phyloP scores from a whole-genome alignment of 805 yeast species.

The Lipomyces starkeyi region DNA sequence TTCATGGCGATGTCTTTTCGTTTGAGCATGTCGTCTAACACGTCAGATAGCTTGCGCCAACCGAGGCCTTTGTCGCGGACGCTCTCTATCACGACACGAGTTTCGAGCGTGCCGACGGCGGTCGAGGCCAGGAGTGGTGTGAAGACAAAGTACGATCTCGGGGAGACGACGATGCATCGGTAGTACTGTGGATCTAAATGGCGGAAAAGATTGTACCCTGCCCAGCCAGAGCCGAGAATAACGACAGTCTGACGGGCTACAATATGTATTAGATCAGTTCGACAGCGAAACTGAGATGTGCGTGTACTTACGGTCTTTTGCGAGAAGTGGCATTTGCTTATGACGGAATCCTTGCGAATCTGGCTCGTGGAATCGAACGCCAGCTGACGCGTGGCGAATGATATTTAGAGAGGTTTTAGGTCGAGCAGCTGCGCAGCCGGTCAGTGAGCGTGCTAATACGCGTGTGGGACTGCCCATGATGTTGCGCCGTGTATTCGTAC shows the following conservation, averaged over 20 bases:
- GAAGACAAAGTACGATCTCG: conserved; percentile 70
- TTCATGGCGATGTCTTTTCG: background rate
- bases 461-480: background rate
- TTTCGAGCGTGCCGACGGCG: conserved; percentile 72
- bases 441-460: background rate
- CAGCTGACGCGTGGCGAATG: background rate
- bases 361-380: background rate
- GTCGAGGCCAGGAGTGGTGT: conserved; percentile 74
- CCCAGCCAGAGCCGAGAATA: conserved; percentile 75
- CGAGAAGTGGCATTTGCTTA: background rate
- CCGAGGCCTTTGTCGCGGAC: conserved; percentile 59
- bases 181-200: conserved; percentile 59
- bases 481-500: background rate
- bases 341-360: background rate
- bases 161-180: conserved; percentile 70
- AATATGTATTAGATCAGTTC: background rate
- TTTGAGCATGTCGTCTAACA: background rate
- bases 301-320: background rate
- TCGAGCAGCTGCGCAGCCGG: background rate
- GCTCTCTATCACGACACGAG: conserved; percentile 67
- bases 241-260: conserved; percentile 49
- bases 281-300: background rate
- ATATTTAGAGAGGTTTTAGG: background rate
- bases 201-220: conserved; percentile 64
- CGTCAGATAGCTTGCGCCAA: conserved; percentile 50